phyloP scores from a whole-genome alignment of 108 stramenopile genomes.

The Aureococcus anophagefferens region DNA sequence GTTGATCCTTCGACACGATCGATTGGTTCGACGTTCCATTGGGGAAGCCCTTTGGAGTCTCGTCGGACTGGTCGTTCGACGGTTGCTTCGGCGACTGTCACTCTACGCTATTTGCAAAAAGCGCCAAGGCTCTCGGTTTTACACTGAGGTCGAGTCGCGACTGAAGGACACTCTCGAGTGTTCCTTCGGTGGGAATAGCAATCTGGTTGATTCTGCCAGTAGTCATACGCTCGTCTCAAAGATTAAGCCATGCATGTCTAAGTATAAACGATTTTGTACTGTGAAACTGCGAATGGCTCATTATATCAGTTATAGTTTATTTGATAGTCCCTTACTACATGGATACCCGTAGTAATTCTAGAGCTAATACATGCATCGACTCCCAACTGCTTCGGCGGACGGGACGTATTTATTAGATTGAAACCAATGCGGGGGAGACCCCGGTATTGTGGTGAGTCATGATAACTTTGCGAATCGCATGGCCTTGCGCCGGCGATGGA shows the following conservation, averaged over 20 bases:
- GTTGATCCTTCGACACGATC: no score
- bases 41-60: no score
- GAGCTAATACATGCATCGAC: slow-evolving; percentile 91
- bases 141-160: no score
- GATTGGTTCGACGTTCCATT: no score
- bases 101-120: no score
- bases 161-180: neutral
- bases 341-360: slow-evolving; percentile 97
- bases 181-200: slow-evolving; percentile 14
- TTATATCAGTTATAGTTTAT: slow-evolving; percentile 99
- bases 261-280: slow-evolving; percentile 51
- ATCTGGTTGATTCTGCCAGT: slow-evolving; percentile 68
- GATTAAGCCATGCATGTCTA: slow-evolving; percentile 64
- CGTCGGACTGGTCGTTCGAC: no score
- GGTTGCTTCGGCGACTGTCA: no score
- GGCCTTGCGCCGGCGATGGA: slow-evolving; percentile 55
- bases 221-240: slow-evolving; percentile 64
- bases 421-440: slow-evolving; percentile 71
- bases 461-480: slow-evolving; percentile 82
- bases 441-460: slow-evolving; percentile 80
- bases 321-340: slow-evolving; percentile 96
- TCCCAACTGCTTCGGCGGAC: slow-evolving; percentile 57
- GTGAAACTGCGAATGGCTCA: slow-evolving; percentile 81
- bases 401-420: slow-evolving; percentile 90
- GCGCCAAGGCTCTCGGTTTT: no score